Percentiles rank a stretch among this genome's conserved stretches.
Evolutionary conservation across 169 alveolate genomes (phyloP).

Genomic region (Eimeria sp.): DNA sequence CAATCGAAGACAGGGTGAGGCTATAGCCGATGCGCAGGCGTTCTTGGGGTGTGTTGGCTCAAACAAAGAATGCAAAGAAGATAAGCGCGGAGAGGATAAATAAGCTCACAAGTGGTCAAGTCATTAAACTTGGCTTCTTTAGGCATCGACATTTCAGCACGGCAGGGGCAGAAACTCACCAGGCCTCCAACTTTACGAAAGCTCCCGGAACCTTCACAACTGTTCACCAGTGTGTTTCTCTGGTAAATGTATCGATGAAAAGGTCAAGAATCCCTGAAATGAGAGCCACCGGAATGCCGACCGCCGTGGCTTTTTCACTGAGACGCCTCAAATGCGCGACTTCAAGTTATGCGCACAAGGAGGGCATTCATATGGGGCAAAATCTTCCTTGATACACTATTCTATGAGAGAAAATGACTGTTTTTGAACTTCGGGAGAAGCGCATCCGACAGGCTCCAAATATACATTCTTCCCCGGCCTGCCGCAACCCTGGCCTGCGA

Average conservation of each 20-base stretch:
- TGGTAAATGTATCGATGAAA: background rate
- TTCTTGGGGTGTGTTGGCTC: background rate
- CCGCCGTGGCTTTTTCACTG: constrained; percentile 4
- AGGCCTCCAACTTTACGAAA: background rate
- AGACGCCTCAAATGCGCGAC: constrained; percentile 22
- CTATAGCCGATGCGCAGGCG: background rate
- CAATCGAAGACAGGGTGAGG: background rate
- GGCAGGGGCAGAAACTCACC: background rate
- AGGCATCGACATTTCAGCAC: constrained; percentile 28
- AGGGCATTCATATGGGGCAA: background rate
- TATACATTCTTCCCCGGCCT: background rate
- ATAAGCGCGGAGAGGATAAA: background rate
- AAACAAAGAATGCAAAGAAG: background rate
- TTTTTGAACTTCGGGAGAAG: background rate
- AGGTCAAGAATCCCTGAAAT: background rate
- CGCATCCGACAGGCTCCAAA: background rate
- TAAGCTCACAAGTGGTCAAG: background rate
- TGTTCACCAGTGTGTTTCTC: background rate
- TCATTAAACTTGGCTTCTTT: background rate
- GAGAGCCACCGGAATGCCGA: background rate
- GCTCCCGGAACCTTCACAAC: background rate
- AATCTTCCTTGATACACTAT: background rate
- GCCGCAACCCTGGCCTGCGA: constrained; percentile 15
- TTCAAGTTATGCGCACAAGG: background rate
- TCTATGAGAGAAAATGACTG: background rate